A percentile compares a stretch with the other conserved stretches of the same genome.
Evolutionary conservation across 805 yeast genomes (phyloP).

Genomic region (Kazachstania kunashirensis): DNA sequence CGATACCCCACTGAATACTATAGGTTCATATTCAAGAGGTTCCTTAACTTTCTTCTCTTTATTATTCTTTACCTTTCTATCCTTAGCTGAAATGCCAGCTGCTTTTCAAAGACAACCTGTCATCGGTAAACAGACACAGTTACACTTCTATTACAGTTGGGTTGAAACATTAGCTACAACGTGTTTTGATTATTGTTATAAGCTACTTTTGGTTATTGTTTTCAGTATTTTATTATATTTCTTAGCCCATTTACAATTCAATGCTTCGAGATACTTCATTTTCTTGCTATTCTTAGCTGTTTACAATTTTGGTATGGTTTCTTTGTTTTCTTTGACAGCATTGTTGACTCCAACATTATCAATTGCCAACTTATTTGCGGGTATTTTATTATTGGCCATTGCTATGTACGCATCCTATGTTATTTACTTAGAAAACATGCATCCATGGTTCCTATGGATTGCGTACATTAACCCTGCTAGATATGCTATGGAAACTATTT

Average conservation of each 20-base stretch:
- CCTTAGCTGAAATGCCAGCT: conserved; percentile 46
- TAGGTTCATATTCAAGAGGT: conserved; percentile 45
- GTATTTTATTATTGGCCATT: conserved; percentile 41
- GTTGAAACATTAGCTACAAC: conserved; percentile 56
- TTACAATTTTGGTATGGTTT: conserved; percentile 39
- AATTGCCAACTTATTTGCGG: conserved; percentile 54
- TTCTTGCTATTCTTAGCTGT: conserved; percentile 37
- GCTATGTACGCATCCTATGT: conserved; percentile 57
- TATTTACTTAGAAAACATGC: conserved; percentile 51
- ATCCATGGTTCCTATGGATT: conserved; percentile 66
- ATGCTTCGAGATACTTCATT: conserved; percentile 44
- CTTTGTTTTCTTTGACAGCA: conserved; percentile 46
- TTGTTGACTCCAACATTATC: conserved; percentile 39
- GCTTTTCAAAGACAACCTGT: conserved; percentile 42
- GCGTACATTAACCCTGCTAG: conserved; percentile 48
- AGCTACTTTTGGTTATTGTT: conserved; percentile 33
- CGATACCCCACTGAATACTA: conserved; percentile 35
- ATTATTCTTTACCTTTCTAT: conserved; percentile 46
- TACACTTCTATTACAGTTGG: conserved; percentile 56
- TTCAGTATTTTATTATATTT: conserved; percentile 45
- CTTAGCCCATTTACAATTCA: conserved; percentile 39
- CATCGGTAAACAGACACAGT: conserved; percentile 53
- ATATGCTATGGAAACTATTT: conserved; percentile 52
- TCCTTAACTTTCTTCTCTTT: conserved; percentile 44
- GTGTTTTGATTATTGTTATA: conserved; percentile 50